phyloP scores from a whole-genome alignment of 2,329 filamentous ascomycete species.

The Apiospora malaysiana region DNA sequence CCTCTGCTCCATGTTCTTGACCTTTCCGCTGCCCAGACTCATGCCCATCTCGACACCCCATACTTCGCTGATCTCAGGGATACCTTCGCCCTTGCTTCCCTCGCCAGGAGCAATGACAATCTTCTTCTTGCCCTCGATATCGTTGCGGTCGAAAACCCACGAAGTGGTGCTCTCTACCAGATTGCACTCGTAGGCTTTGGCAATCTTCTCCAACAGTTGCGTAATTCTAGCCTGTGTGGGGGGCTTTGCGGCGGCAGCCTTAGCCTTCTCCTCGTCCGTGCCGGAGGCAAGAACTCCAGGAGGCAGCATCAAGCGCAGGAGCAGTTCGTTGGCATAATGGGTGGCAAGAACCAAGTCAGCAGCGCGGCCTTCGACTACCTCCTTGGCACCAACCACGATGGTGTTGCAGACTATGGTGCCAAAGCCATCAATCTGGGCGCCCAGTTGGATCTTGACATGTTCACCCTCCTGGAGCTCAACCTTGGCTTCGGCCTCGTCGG shows the following conservation, averaged over 20 bases:
- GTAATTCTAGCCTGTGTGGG: slow-evolving; percentile 88
- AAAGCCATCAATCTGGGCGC: slow-evolving; percentile 97
- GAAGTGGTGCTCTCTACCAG: slow-evolving; percentile 97
- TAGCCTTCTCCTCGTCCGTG: slow-evolving; percentile 94
- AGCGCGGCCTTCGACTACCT: slow-evolving; percentile 73
- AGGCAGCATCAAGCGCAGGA: slow-evolving; percentile 88
- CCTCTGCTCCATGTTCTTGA: slow-evolving; percentile 88
- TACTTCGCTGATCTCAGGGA: slow-evolving; percentile 87
- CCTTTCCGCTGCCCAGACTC: slow-evolving; percentile 89
- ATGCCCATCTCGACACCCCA: slow-evolving; percentile 98
- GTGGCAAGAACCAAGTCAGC: slow-evolving; percentile 91
- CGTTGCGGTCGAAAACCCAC: slow-evolving; percentile 95
- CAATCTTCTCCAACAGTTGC: slow-evolving; percentile 86
- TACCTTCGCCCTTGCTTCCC: slow-evolving; percentile 87
- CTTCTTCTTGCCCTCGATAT: slow-evolving; percentile 98
- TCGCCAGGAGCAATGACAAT: slow-evolving; percentile 90
- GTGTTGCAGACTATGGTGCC: slow-evolving; percentile 96
- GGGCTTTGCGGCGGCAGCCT: slow-evolving; percentile 81
- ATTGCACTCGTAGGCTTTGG: slow-evolving; percentile 88
- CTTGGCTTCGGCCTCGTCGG: slow-evolving; percentile 84
- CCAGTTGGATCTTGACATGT: slow-evolving; percentile 96
- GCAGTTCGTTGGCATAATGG: slow-evolving; percentile 93
- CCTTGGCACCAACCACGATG: slow-evolving; percentile 71
- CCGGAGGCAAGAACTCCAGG: slow-evolving; percentile 84
- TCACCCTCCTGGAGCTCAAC: slow-evolving; percentile 83